phyloP scores from a whole-genome alignment of 164 flowering plant genomes.

The Vitis amurensis region DNA sequence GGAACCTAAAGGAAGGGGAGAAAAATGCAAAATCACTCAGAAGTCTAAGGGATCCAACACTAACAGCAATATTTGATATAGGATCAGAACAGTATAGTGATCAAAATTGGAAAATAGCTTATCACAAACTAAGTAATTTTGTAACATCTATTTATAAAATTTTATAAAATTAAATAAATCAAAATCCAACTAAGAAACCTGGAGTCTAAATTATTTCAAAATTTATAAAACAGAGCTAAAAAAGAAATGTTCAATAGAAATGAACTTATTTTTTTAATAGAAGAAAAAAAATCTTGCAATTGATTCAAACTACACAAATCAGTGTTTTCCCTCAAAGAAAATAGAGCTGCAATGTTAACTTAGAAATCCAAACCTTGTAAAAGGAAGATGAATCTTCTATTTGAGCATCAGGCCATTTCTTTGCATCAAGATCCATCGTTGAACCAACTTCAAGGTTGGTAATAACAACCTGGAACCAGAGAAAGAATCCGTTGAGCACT shows the following conservation, averaged over 20 bases:
- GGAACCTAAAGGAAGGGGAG: constrained; percentile 57
- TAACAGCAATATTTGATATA: neutral
- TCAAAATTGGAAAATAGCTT: too few relatives aligned
- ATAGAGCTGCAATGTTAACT: neutral
- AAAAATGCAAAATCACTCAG: neutral
- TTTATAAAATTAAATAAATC: too few relatives aligned
- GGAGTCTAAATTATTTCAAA: neutral
- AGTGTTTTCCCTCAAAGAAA: neutral
- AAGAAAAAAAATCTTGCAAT: neutral
- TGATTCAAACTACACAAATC: neutral
- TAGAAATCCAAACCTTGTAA: constrained; percentile 59
- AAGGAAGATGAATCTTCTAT: constrained; percentile 63
- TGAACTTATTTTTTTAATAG: neutral
- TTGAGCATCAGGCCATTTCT: constrained; percentile 93
- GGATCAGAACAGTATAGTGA: too few relatives aligned
- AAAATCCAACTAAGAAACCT: too few relatives aligned
- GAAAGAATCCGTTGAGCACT: constrained; percentile 8
- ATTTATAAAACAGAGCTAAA: neutral
- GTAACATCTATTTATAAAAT: too few relatives aligned
- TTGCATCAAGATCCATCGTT: constrained; percentile 74
- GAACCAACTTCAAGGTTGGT: constrained; percentile 70
- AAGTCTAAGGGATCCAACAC: neutral
- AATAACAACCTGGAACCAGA: constrained; percentile 69
- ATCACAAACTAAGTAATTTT: too few relatives aligned
- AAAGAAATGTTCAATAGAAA: neutral